A percentile compares a stretch with the other conserved stretches of the same genome.
Conservation (phyloP, 768 basidiomycete genomes). For the Hygrophoropsis aurantiaca region DNA sequence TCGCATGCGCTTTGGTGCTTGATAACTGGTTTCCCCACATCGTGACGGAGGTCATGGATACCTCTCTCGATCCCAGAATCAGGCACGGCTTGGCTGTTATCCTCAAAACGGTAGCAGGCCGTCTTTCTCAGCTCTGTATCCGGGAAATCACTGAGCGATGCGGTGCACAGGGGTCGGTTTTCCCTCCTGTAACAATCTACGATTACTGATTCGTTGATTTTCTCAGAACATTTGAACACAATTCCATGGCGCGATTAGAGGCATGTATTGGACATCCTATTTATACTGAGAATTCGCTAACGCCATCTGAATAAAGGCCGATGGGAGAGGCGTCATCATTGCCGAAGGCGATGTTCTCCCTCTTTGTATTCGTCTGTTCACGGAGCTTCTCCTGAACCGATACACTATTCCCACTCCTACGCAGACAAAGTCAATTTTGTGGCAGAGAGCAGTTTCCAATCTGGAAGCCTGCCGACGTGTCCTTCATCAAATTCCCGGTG, state of each 20-base stretch:
- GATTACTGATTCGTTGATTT: too few relatives aligned
- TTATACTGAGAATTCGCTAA: slow-evolving; percentile 1
- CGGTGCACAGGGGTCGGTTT: slow-evolving; percentile 68
- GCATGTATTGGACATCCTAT: slow-evolving; percentile 28
- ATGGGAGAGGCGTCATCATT: slow-evolving; percentile 52
- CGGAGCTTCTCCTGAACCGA: slow-evolving; percentile 57
- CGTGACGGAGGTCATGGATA: slow-evolving; percentile 37
- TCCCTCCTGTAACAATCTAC: too few relatives aligned
- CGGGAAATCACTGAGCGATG: slow-evolving; percentile 59
- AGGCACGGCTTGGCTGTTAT: slow-evolving; percentile 57
- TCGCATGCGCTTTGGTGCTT: slow-evolving; percentile 52
- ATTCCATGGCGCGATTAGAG: slow-evolving; percentile 57
- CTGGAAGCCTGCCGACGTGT: too few relatives aligned
- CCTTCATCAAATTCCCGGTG: too few relatives aligned
- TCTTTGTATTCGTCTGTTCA: slow-evolving; percentile 54
- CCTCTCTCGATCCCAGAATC: slow-evolving; percentile 42
- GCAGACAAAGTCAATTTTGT: slow-evolving; percentile 47
- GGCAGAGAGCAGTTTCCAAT: slow-evolving; percentile 46
- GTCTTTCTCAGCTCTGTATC: slow-evolving; percentile 51
- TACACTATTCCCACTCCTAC: slow-evolving; percentile 49
- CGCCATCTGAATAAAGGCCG: slow-evolving; percentile 29
- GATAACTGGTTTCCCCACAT: slow-evolving; percentile 44
- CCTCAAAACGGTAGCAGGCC: slow-evolving; percentile 53
- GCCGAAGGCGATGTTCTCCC: slow-evolving; percentile 56
- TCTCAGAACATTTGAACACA: slow-evolving; percentile 63